These are phyloP conservation scores for Cynara cardunculus DNA, from an alignment of 129 eudicot genomes.

Conservation along the genomic window DNA sequence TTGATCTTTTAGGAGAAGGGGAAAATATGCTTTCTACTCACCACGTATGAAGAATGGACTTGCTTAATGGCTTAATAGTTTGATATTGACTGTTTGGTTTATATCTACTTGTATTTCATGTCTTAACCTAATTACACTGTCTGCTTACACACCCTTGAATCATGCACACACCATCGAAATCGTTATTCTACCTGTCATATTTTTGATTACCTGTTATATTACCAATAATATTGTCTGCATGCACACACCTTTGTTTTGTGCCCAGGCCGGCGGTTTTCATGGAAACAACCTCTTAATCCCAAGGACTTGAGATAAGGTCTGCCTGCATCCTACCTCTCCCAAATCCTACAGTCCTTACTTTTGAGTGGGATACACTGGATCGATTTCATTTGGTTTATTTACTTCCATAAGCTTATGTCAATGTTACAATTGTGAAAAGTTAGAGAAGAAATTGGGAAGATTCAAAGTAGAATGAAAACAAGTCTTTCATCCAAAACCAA, in stretches of 20 bases:
- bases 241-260: not conserved
- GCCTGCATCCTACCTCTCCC: not conserved
- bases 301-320: not conserved
- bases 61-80: not conserved
- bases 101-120: not conserved
- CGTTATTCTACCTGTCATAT: not conserved
- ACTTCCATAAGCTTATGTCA: not conserved
- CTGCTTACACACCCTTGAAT: not conserved
- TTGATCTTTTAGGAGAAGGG: not conserved
- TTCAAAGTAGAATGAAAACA: not conserved
- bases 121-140: not conserved
- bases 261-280: not conserved
- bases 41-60: not conserved
- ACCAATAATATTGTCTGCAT: not conserved
- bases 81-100: not conserved
- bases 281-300: not conserved
- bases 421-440: not conserved
- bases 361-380: not conserved
- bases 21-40: not conserved
- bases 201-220: not conserved
- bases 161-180: not conserved
- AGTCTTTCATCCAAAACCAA: not conserved
- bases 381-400: not conserved
- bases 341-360: not conserved
- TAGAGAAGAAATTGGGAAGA: not conserved